Percentiles rank a stretch among this genome's conserved stretches.
Evolutionary conservation across 1,284 basidiomycete species (phyloP).

Genomic region (Ceratobasidium sp.): DNA sequence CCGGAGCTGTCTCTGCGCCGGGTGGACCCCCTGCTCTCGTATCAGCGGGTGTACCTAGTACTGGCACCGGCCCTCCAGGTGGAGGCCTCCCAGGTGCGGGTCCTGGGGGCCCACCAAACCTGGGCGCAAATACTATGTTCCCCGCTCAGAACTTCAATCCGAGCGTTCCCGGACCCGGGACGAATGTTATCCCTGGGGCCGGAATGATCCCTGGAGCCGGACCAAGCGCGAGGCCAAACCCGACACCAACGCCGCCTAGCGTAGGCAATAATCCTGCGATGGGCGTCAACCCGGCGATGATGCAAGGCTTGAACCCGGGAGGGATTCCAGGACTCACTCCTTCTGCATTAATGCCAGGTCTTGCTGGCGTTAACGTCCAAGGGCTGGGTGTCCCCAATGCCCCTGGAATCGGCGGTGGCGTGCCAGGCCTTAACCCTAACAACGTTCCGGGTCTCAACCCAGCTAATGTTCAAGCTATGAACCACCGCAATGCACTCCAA

Average conservation of each 20-base stretch:
- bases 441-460: background rate
- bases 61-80: background rate
- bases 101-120: background rate
- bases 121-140: background rate
- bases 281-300: conserved; percentile 35
- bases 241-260: conserved; percentile 19
- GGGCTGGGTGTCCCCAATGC: no score
- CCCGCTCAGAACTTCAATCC: background rate
- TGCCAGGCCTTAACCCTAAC: background rate
- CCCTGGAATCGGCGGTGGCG: no score
- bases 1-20: background rate
- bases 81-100: conserved; percentile 8
- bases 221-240: conserved; percentile 2
- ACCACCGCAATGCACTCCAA: background rate
- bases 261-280: background rate
- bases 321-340: background rate
- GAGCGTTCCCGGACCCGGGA: no score
- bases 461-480: background rate
- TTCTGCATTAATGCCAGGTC: background rate
- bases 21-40: background rate
- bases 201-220: conserved; percentile 18
- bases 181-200: background rate
- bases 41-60: background rate
- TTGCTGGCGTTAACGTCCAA: no score
- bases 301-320: conserved; percentile 19